Evolutionary conservation across 331 rosid genomes (phyloP), one percentile per base, ranked within the genome.

Genomic region (Quercus tomentella): DNA sequence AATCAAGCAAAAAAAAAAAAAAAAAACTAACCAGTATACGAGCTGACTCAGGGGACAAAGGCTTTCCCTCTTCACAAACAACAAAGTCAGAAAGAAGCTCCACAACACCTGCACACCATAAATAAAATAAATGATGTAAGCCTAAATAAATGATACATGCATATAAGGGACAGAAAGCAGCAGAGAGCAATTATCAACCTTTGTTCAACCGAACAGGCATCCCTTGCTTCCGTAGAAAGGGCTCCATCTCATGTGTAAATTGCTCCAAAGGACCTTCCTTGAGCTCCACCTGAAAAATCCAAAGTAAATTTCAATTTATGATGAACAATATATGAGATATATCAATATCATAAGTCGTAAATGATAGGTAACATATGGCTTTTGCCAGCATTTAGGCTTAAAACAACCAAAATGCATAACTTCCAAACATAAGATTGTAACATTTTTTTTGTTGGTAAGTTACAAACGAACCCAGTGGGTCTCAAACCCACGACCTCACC

Each of bases 221-320:
- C 75, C 99, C 97, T 80, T 91, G 97, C 88, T 96, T 96, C 41
- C 99, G 88, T 20, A 96, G 91, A 70, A 92, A 88, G 66, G 99
- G 99, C 73, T 96, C 99, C 99, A 96, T 96, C 89, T 96, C 99
- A 84, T 96, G 99, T 4, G 91, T 86, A 82, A 96, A 96, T 77
- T 88, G 94, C 77, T 91, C 99, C 80, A 96, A 75, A 79, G 99
- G 96, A 45, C 99, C 99, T 85, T 96, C 99, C 75, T 89, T 83
- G 56, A 96, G 98, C 84, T 91, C 97, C 74, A 96, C 99, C 99
- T 96, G 74, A 57, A 76, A 66, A 30, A 80, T 25, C 51, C 52
- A 31, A 66, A 21, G 70, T 37, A 28, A 51, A 37, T 5, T 22
- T 63, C 57, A 62, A 2, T 20, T 75, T n/a, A 22, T 6, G 45